A percentile compares a stretch with the other conserved stretches of the same genome.
Evolutionary conservation across 1,284 basidiomycete genomes (phyloP).

Genomic region (Ganoderma lucidum): DNA sequence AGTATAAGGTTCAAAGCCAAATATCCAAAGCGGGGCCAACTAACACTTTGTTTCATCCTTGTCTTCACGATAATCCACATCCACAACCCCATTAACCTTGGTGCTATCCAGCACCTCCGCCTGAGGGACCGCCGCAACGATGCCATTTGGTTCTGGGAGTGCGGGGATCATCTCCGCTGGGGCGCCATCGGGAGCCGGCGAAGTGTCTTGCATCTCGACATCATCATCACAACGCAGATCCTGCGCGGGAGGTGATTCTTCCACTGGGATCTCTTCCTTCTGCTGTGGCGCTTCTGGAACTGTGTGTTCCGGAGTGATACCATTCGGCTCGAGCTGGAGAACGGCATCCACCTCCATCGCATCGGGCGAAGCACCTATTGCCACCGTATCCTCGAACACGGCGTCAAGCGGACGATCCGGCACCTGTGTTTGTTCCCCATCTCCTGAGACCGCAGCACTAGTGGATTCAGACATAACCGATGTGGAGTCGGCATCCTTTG

Average conservation of each 20-base stretch:
- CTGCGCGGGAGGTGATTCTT: background rate
- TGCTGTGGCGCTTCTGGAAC: background rate
- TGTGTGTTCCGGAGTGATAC: background rate
- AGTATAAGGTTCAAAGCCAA: background rate
- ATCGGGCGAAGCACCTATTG: slow-evolving; percentile 13
- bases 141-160: background rate
- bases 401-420: background rate
- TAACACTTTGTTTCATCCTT: background rate
- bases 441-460: background rate
- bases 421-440: background rate
- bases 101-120: background rate
- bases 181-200: background rate
- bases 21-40: background rate
- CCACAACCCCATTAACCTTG: background rate
- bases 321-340: background rate
- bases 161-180: background rate
- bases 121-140: background rate
- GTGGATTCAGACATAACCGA: background rate
- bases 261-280: background rate
- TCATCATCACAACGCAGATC: background rate
- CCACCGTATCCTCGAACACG: background rate
- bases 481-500: background rate
- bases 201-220: slow-evolving; percentile 3
- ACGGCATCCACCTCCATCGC: slow-evolving; percentile 15
- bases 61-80: background rate